Percentiles rank a stretch among this genome's conserved stretches.
phyloP scores from a whole-genome alignment of 805 yeast genomes.

The Wickerhamomyces xylosicus region DNA sequence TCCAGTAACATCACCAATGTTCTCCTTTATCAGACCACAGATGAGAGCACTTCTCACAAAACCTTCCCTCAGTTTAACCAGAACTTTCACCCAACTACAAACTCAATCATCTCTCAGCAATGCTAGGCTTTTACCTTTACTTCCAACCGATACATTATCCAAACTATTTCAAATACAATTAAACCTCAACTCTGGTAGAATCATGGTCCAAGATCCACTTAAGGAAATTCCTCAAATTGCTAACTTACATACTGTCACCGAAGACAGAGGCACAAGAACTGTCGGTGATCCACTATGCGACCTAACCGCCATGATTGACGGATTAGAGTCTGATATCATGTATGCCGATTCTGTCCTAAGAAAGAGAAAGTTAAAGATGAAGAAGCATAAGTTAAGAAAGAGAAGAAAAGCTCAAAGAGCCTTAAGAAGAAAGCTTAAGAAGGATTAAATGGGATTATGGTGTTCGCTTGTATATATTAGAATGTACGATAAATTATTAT shows the following conservation, averaged over 20 bases:
- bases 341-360: conserved; percentile 60
- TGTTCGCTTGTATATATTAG: not conserved
- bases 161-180: not conserved
- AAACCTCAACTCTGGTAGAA: not conserved
- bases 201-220: not conserved
- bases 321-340: conserved; percentile 7
- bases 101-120: not conserved
- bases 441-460: conserved; percentile 15
- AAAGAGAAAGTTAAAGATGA: conserved; percentile 91
- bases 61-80: not conserved
- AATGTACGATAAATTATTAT: not conserved
- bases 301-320: not conserved
- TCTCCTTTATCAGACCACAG: not conserved
- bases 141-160: not conserved
- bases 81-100: not conserved
- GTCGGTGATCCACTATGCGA: not conserved
- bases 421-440: conserved; percentile 46
- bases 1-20: too few relatives aligned
- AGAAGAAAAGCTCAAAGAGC: conserved; percentile 92
- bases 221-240: not conserved
- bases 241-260: not conserved
- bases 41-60: not conserved
- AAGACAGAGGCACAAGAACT: not conserved
- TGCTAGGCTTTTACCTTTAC: not conserved
- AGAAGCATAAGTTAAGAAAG: conserved; percentile 93